Conservation (phyloP, 176 grass and related monocot species). For the Oryza brachyantha region DNA sequence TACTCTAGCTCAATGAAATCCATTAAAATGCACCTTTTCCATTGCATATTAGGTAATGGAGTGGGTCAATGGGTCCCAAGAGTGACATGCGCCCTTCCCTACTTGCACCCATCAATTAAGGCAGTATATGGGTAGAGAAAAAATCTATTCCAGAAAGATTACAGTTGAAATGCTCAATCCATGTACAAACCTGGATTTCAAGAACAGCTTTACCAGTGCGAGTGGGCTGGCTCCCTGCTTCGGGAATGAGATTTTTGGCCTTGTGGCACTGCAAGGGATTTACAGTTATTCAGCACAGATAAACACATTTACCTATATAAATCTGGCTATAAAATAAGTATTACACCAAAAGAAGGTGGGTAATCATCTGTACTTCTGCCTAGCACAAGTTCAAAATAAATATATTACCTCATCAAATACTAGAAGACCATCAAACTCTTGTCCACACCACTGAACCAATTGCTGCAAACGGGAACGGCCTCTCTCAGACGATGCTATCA, state of each 20-base stretch:
- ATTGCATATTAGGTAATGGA: no score
- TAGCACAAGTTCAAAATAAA: slow-evolving; percentile 23
- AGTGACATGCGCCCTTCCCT: not conserved
- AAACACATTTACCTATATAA: slow-evolving; percentile 6
- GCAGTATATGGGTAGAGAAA: not conserved
- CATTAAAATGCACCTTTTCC: no score
- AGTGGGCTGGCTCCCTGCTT: slow-evolving; percentile 85
- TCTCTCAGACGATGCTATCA: slow-evolving; percentile 96
- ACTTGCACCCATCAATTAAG: not conserved
- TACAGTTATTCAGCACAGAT: slow-evolving; percentile 18
- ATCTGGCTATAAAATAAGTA: slow-evolving; percentile 19
- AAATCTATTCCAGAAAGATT: slow-evolving; percentile 2
- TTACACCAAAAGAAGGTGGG: not conserved
- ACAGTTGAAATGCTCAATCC: slow-evolving; percentile 11
- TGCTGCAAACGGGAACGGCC: slow-evolving; percentile 96
- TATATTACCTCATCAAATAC: slow-evolving; percentile 91
- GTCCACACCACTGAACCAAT: slow-evolving; percentile 92
- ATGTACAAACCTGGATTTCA: slow-evolving; percentile 78
- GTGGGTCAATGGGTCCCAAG: not conserved
- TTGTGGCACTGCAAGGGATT: slow-evolving; percentile 85
- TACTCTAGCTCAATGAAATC: no score
- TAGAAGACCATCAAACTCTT: slow-evolving; percentile 86
- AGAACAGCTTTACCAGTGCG: slow-evolving; percentile 92
- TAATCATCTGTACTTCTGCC: not conserved
- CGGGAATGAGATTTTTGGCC: slow-evolving; percentile 98